These are phyloP conservation scores for Strobilomyces echinocephalus DNA, from an alignment of 768 basidiomycete genomes.

Conservation along the genomic window DNA sequence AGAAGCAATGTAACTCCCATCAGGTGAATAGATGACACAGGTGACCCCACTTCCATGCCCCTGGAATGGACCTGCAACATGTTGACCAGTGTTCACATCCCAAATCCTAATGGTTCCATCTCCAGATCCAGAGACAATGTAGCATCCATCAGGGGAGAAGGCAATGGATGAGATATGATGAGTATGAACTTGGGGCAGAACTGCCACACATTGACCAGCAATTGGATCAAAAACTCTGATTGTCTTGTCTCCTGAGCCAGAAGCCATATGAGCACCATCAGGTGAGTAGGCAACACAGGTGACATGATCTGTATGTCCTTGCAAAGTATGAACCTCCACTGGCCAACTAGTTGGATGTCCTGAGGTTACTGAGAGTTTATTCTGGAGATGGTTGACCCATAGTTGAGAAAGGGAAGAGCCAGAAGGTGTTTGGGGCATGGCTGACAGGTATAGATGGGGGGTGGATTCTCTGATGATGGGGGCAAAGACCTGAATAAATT, in stretches of 20 bases:
- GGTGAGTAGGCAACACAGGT: slow-evolving; percentile 20
- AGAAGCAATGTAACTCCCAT: slow-evolving; percentile 21
- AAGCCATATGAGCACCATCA: slow-evolving; percentile 21
- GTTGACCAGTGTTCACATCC: slow-evolving; percentile 16
- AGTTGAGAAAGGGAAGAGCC: slow-evolving; percentile 21
- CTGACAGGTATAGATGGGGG: slow-evolving; percentile 39
- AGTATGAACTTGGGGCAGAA: slow-evolving; percentile 2
- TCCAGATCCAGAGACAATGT: slow-evolving; percentile 12
- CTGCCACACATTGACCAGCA: slow-evolving; percentile 12
- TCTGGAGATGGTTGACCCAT: slow-evolving; percentile 20
- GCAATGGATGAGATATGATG: not conserved
- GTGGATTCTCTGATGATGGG: slow-evolving; percentile 27
- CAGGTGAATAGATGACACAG: slow-evolving; percentile 16
- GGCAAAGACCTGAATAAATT: slow-evolving; percentile 31
- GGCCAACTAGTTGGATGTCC: slow-evolving; percentile 14
- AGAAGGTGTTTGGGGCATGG: slow-evolving; percentile 31
- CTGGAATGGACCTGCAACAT: slow-evolving; percentile 10
- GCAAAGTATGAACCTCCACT: slow-evolving; percentile 13
- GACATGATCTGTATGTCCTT: slow-evolving; percentile 13
- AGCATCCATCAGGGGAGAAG: slow-evolving; percentile 25
- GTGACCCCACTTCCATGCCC: slow-evolving; percentile 4
- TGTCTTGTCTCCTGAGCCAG: slow-evolving; percentile 20
- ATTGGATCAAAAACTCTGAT: slow-evolving; percentile 18
- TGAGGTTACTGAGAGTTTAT: slow-evolving; percentile 8
- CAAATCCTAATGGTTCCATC: slow-evolving; percentile 17